Evolutionary conservation across 2,329 filamentous ascomycete species (phyloP), one percentile per base, ranked within the genome.

Genomic region (Aspergillus sp.): DNA sequence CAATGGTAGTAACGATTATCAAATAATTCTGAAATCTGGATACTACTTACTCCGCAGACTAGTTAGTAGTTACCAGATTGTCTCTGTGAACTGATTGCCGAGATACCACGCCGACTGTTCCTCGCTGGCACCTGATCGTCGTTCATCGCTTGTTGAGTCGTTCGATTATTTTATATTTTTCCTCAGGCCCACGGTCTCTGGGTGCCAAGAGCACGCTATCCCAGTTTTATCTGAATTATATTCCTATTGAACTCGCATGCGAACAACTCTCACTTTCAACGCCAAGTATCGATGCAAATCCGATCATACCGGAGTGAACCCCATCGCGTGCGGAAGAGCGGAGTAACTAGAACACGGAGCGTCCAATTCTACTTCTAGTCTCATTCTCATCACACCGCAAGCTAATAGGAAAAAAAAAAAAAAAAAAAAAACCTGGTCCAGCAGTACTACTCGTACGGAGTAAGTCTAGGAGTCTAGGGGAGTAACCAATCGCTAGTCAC

Each of bases 1-100:
- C 31, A 46, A 47, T 51, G 49, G 46, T 54, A 36, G 29, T 32
- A 54, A 58, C 32, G 49, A 54, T 14, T 32, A 54, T 58, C 24
- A 26, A 29, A 29, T 29, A 29, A 29, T 7, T 29, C 26, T 29
- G 26, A 29, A 29, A 29, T 29, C 26, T 9, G 26, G 7, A 29
- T 29, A 29, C 26, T 29, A 29, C 36, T 58, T 54, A 54, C 49
- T 42, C 24, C 20, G 46, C 10, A 32, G 29, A 47, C 45, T 47
- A 47, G n/a, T n/a, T 12, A 11, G 20, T 24, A 24, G 45, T 47
- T 14, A 24, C 24, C 45, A 22, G 45, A 45, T 51, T 14, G 26
- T 39, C 3, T 24, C 24, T 24, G 24, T 24, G 24, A 24, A 24
- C 24, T 24, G 31, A 36, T 56, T 42, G 32, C 47, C 47, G 54